Evolutionary conservation across 2,329 filamentous ascomycete species (phyloP).

Genomic region (Colletotrichum sp.): DNA sequence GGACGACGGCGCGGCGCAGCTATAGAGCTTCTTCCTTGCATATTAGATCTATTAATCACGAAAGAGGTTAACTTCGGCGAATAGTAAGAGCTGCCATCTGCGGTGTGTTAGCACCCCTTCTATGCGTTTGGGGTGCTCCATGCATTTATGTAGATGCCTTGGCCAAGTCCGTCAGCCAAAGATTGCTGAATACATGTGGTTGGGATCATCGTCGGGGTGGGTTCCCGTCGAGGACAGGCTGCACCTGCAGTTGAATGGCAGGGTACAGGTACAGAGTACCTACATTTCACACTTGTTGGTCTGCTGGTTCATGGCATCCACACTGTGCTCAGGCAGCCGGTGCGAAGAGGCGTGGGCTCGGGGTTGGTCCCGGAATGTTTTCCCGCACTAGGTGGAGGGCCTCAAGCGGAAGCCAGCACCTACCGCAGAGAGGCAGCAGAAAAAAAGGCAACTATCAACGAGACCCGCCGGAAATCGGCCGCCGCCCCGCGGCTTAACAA

Average conservation of each 20-base stretch:
- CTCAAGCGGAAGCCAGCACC: not conserved
- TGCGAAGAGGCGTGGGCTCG: not conserved
- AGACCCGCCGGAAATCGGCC: not conserved
- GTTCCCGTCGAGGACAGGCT: not conserved
- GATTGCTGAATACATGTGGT: not conserved
- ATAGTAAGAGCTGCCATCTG: not conserved
- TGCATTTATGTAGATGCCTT: not conserved
- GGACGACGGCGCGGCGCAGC: not conserved
- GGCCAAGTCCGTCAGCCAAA: not conserved
- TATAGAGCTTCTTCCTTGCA: slow-evolving; percentile 16
- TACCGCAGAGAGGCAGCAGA: not conserved
- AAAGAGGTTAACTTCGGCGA: slow-evolving; percentile 15
- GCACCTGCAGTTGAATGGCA: not conserved
- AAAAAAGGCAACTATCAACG: not conserved
- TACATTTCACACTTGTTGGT: not conserved
- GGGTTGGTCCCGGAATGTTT: slow-evolving; percentile 11
- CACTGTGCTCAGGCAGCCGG: too few species aligned
- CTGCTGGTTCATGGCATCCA: too few species aligned
- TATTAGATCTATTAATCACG: slow-evolving; percentile 20
- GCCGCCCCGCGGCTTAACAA: not conserved
- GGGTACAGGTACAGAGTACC: not conserved
- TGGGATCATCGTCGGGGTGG: not conserved
- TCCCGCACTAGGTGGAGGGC: not conserved
- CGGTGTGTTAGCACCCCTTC: not conserved
- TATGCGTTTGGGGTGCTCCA: not conserved